Percentiles rank a stretch among this genome's conserved stretches.
Conservation (phyloP, 805 yeast genomes). For the Myxozyma nipponensis region DNA sequence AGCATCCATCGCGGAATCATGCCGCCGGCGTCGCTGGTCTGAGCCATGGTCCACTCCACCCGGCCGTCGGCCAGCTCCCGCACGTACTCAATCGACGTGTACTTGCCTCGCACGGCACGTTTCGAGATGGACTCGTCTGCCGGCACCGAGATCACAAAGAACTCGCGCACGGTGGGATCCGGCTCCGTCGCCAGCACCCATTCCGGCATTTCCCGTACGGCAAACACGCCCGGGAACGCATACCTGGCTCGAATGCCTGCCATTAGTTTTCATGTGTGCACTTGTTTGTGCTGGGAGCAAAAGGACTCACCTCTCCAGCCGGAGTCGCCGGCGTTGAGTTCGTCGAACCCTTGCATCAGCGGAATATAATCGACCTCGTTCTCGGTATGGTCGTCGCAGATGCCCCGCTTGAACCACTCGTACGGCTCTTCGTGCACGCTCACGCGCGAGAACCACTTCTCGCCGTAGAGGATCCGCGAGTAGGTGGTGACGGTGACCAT, state of each 20-base stretch:
- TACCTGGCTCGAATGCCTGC: conserved; percentile 29
- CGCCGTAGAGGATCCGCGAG: conserved; percentile 18
- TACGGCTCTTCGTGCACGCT: conserved; percentile 36
- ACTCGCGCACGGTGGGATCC: conserved; percentile 32
- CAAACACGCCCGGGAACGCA: conserved; percentile 37
- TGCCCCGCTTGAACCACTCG: conserved; percentile 32
- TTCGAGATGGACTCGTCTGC: conserved; percentile 28
- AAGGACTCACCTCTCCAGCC: conserved; percentile 24
- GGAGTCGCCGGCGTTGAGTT: conserved; percentile 24
- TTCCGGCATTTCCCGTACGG: conserved; percentile 37
- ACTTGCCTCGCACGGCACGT: conserved; percentile 33
- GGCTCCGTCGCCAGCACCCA: conserved; percentile 37
- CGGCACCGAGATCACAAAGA: conserved; percentile 39
- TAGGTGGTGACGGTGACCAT: conserved; percentile 14
- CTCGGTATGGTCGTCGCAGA: conserved; percentile 39
- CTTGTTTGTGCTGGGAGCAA: background rate
- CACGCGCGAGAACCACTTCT: conserved; percentile 41
- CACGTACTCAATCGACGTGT: conserved; percentile 40
- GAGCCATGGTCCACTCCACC: conserved; percentile 42
- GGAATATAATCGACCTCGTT: conserved; percentile 41
- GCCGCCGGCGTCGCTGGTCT: conserved; percentile 42
- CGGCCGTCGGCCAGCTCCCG: conserved; percentile 24
- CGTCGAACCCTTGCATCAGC: conserved; percentile 32
- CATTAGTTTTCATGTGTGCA: background rate
- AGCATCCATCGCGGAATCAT: conserved; percentile 40